Conservation (phyloP, 2,329 filamentous ascomycete species). For the Xylogone sp. region DNA sequence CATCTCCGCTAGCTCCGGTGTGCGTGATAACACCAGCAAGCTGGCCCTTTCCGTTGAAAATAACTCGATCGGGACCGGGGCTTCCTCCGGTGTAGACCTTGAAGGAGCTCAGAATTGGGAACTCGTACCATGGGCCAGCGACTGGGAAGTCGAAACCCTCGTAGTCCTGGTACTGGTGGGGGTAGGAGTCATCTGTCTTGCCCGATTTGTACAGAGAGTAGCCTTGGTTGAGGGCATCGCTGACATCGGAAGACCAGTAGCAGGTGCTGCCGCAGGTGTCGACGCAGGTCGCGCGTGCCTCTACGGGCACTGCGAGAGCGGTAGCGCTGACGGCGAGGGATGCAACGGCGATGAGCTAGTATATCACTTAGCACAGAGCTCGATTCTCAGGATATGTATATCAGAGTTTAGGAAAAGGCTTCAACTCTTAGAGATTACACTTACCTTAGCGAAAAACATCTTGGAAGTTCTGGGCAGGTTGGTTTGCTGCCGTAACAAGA, state of each 20-base stretch:
- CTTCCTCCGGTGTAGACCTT: slow-evolving; percentile 51
- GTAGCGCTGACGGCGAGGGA: neutral
- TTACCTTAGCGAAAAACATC: neutral
- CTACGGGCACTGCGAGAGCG: neutral
- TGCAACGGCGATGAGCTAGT: neutral
- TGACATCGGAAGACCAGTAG: slow-evolving; percentile 48
- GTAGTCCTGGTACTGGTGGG: slow-evolving; percentile 57
- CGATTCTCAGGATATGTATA: neutral
- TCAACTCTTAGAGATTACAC: neutral
- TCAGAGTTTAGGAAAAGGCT: neutral
- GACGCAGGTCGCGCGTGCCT: neutral
- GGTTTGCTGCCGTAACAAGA: neutral
- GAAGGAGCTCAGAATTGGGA: slow-evolving; percentile 50
- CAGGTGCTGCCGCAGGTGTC: slow-evolving; percentile 47
- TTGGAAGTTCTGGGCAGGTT: neutral
- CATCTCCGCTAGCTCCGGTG: slow-evolving; percentile 63
- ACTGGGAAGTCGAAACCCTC: slow-evolving; percentile 59
- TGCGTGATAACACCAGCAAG: slow-evolving; percentile 66
- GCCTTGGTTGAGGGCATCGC: slow-evolving; percentile 45
- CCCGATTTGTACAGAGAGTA: slow-evolving; percentile 45
- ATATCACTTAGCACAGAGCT: neutral
- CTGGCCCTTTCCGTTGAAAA: slow-evolving; percentile 54
- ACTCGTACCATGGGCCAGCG: slow-evolving; percentile 58
- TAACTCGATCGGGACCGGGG: slow-evolving; percentile 63
- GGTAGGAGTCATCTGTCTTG: slow-evolving; percentile 37